Percentiles rank a stretch among this genome's conserved stretches.
phyloP scores from a whole-genome alignment of 1,139 yeast species.

The Diutina pseudorugosa region DNA sequence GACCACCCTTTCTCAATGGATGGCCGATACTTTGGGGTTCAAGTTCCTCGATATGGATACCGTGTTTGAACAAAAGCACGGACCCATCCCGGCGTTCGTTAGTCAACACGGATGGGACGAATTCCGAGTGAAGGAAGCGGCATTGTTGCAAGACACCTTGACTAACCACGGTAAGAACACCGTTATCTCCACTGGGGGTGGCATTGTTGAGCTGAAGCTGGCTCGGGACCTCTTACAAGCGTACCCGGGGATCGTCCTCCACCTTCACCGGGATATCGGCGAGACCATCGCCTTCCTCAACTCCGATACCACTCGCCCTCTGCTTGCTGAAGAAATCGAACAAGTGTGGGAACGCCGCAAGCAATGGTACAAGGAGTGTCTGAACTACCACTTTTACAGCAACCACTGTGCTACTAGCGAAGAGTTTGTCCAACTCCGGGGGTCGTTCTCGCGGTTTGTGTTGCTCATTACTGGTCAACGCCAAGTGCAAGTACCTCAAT shows the following conservation, averaged over 20 bases:
- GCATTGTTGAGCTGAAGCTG: constrained; percentile 70
- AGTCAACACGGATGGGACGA: constrained; percentile 72
- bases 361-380: constrained; percentile 66
- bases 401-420: constrained; percentile 49
- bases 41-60: constrained; percentile 69
- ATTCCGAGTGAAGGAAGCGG: constrained; percentile 63
- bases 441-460: constrained; percentile 47
- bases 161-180: constrained; percentile 38
- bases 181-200: constrained; percentile 93
- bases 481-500: constrained; percentile 30
- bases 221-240: constrained; percentile 52
- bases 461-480: constrained; percentile 53
- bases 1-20: constrained; percentile 74
- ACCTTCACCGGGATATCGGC: constrained; percentile 77
- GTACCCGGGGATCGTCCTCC: constrained; percentile 75
- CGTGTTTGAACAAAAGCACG: constrained; percentile 45
- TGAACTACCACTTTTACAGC: constrained; percentile 69
- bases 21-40: constrained; percentile 62
- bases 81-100: constrained; percentile 57
- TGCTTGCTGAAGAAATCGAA: constrained; percentile 65
- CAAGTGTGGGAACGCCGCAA: constrained; percentile 81
- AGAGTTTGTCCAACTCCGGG: constrained; percentile 48
- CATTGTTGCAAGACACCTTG: constrained; percentile 42
- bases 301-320: constrained; percentile 78
- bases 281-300: constrained; percentile 67